Base-by-base conservation (phyloP, 176 grass and related monocot genomes). In the Avena sativa region DNA sequence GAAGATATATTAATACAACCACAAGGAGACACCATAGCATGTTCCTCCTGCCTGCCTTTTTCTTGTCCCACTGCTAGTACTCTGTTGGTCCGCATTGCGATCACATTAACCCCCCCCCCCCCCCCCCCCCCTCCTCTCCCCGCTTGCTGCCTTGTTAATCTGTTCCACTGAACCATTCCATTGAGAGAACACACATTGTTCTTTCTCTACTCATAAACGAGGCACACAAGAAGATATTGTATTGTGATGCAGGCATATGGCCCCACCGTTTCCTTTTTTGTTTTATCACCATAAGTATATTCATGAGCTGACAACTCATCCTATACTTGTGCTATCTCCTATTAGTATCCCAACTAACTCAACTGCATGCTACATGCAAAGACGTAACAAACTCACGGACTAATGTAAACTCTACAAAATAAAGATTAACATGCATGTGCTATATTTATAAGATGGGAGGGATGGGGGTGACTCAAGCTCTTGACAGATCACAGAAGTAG, bases 391-490 rank as follows among this genome's bases (percentile, higher is more conserved):
- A 74, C 43, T 72, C 70, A 23, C 69, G 44, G 20, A 71, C 38
- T 20, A 66, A 26, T 66, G 32, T 66, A 66, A 66, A 66, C 63
- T 66, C 12, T 66, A 66, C 26, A 30, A 66, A 32, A 32, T 66
- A 58, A 58, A 58, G 19, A 28, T 30, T 32, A 68, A 68, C 65
- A 38, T 69, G 32, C 32, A 38, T 69, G 65, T 36, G 12, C 65
- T 70, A 70, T 48, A 73, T 74, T 74, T 49, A 74, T 74, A 47
- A 49, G 71, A 74, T 21, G 43, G 70, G 70, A 72, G 46, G 46
- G 46, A 11, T 43, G 46, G 46, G 46, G 46, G 46, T 20, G 67
- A 71, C 40, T 40, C 67, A 44, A 71, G 36, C 67, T 71, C 36
- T 48, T 48, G 46, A 48, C 8, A 48, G 9, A 20, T 71, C 40